Base-by-base conservation (phyloP, 2,329 filamentous ascomycete species). In the Cordyceps cateniannulata region DNA sequence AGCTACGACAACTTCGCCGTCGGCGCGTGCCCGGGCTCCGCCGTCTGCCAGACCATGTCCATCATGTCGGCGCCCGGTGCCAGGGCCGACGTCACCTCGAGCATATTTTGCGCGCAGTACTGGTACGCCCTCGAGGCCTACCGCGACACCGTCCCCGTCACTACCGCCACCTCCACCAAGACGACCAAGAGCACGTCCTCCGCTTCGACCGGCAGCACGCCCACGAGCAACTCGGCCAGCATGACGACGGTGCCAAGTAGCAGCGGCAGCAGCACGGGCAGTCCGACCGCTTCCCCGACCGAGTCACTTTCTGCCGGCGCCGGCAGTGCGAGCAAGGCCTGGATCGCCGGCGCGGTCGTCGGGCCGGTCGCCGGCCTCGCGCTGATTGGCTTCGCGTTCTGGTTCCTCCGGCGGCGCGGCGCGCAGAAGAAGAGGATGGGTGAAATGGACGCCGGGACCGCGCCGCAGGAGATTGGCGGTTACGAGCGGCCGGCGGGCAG, bases 21-120 rank as follows among this genome's bases (percentile, higher is more conserved):
- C n/a, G 49, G n/a, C 8, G n/a, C 57, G 10, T 60, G 57, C 29
- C 35, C 16, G 16, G 24, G 27, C 1, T 35, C 48, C 20, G 48
- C 48, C 48, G 25, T 51, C 14, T 60, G 57, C 40, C 57, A 60
- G 57, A 60, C 57, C 48, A 60, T 60, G 57, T 60, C 57, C 57
- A 53, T 60, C 57, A 44, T 45, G 48, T 35, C 57, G 7, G 49
- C 48, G 1, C 57, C 57, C 25, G 57, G 57, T 4, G 57, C 49
- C 48, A 38, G 51, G 24, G 27, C 22, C n/a, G 48, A 52, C 38
- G 35, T 60, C 18, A 53, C 49, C 10, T 60, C 57, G 57, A 60
- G 57, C 57, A 60, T 60, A 25, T 60, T 60, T 20, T 60, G 57
- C 57, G 57, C 57, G 14, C 57, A 45, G 47, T 51, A 52, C 57